Percentiles rank a stretch among this genome's conserved stretches.
Conservation (phyloP, 352 stramenopile genomes). For the Globisporangium nagaii region DNA sequence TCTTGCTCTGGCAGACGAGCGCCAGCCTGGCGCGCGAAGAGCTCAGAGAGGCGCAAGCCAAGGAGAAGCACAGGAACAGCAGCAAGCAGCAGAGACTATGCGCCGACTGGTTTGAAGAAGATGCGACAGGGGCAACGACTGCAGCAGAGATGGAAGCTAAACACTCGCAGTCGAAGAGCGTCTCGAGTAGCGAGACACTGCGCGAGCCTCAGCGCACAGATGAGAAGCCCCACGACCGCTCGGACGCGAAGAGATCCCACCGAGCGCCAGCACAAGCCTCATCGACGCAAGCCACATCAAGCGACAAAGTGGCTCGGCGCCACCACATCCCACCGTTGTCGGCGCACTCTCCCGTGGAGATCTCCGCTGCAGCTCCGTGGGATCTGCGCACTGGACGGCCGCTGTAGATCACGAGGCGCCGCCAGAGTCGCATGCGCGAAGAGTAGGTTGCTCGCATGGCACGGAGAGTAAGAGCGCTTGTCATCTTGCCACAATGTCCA, state of each 20-base stretch:
- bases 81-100: conserved; percentile 8
- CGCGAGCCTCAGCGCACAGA: not conserved
- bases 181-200: not conserved
- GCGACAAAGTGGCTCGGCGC: conserved; percentile 1
- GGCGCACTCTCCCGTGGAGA: not conserved
- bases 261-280: not conserved
- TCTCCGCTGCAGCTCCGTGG: conserved; percentile 3
- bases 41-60: conserved; percentile 23
- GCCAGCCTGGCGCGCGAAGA: conserved; percentile 47
- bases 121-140: not conserved
- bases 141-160: not conserved
- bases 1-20: conserved; percentile 58
- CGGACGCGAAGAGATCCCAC: not conserved
- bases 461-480: too few species aligned
- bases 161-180: not conserved
- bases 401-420: too few species aligned
- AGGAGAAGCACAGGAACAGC: conserved; percentile 18
- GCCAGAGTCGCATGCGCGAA: too few species aligned
- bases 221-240: not conserved
- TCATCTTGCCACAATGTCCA: too few species aligned
- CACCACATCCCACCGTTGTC: conserved; percentile 8
- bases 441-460: too few species aligned
- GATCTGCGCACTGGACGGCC: conserved; percentile 3
- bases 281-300: not conserved
- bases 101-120: conserved; percentile 34